A percentile compares a stretch with the other conserved stretches of the same genome.
phyloP scores from a whole-genome alignment of 768 basidiomycete species.

The Calocybe gangraenosa region DNA sequence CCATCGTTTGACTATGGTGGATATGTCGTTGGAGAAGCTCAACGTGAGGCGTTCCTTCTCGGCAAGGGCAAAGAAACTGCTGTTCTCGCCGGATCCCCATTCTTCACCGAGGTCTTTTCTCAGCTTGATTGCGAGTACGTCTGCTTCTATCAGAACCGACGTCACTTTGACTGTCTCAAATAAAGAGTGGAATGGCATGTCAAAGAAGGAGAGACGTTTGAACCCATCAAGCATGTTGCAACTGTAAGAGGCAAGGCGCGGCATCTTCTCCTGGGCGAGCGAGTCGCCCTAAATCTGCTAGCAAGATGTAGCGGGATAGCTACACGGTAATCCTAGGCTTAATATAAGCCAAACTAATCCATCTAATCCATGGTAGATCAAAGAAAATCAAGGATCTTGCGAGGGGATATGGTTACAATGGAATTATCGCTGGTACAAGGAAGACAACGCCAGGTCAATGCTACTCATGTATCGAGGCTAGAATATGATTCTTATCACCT shows the following conservation, averaged over 20 bases:
- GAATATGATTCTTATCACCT: too few species aligned
- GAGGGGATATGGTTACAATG: slow-evolving; percentile 71
- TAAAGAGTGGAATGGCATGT: slow-evolving; percentile 91
- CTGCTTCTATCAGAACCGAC: neutral
- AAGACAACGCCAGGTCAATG: slow-evolving; percentile 88
- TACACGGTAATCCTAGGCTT: slow-evolving; percentile 61
- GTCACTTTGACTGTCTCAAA: neutral
- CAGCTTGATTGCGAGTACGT: slow-evolving; percentile 89
- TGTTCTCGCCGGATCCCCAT: slow-evolving; percentile 91
- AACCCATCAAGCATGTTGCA: slow-evolving; percentile 82
- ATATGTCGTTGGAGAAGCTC: slow-evolving; percentile 89
- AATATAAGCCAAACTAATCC: slow-evolving; percentile 3
- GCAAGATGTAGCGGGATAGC: slow-evolving; percentile 97
- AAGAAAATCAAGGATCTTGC: slow-evolving; percentile 79
- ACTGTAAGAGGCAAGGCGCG: slow-evolving; percentile 89
- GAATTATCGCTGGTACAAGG: slow-evolving; percentile 89
- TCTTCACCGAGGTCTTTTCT: slow-evolving; percentile 89
- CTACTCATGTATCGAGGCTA: neutral
- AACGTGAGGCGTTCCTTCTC: slow-evolving; percentile 81
- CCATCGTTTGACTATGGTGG: slow-evolving; percentile 97
- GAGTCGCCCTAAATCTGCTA: slow-evolving; percentile 88
- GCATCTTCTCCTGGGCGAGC: slow-evolving; percentile 85
- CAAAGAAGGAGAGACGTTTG: slow-evolving; percentile 76
- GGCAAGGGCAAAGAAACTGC: slow-evolving; percentile 80
- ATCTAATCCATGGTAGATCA: slow-evolving; percentile 50